Base-by-base conservation (phyloP, 805 yeast genomes). In the Yarrowia keelungensis region DNA sequence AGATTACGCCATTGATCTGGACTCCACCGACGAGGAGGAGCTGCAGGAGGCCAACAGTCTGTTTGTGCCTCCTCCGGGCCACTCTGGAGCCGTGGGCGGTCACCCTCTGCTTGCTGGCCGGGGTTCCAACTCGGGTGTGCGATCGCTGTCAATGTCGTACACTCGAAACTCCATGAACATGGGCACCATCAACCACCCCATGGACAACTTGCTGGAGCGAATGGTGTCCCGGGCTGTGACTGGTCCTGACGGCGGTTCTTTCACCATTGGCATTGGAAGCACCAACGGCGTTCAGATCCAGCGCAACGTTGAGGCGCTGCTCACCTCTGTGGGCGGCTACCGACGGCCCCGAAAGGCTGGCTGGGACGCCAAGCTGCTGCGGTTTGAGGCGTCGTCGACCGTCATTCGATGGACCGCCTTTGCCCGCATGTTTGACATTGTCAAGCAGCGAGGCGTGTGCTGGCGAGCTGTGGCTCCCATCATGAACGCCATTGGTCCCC, bases 391-490 rank as follows among this genome's bases (percentile, higher is more conserved):
- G 8, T 12, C n/a, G 22, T 62, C 67, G 16, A 62, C 67, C 11
- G 67, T 62, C 39, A 46, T 47, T 26, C 67, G 67, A 22, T 62
- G 67, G 67, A 47, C 67, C 5, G 39, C 26, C 15, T 62, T 62
- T 62, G 67, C 67, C 2, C 56, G 46, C 2, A 62, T 49, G 54
- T 62, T 62, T 62, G 56, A 62, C 46, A 62, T 49, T 38, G 45
- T 46, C 54, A 49, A 62, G 56, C 54, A 47, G 45, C 67, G 56
- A 14, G 56, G 39, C n/a, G 54, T 49, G 38, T 47, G 45, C 56
- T 62, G 67, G 67, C 16, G 67, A 49, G 54, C 67, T 10, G 56
- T 62, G 43, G 67, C 67, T 1, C 67, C 67, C 39, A 62, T 62
- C 46, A 62, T 62, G 67, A 62, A 62, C 56, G 56, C 56, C 42